Evolutionary conservation across 306 rosid species (phyloP).

Genomic region (Mucuna pruriens): DNA sequence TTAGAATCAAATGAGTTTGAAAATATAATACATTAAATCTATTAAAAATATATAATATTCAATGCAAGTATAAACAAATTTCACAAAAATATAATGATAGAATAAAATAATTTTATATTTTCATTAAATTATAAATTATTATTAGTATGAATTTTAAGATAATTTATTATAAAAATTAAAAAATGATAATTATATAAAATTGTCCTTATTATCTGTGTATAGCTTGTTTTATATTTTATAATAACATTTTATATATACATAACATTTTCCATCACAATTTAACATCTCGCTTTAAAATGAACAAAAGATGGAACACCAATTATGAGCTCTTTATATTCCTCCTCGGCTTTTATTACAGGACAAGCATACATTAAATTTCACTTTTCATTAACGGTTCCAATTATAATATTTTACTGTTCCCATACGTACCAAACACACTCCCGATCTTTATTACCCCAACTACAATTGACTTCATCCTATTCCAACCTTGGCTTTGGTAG

Average conservation of each 20-base stretch:
- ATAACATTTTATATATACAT: not conserved
- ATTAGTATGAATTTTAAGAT: no score
- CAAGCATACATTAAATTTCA: constrained; percentile 21
- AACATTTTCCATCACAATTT: not conserved
- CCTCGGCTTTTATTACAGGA: constrained; percentile 3
- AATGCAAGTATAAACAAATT: not conserved
- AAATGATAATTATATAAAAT: no score
- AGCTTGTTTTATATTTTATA: no score
- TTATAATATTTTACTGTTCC: constrained; percentile 3
- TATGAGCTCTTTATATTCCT: not conserved
- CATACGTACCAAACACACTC: constrained; percentile 36
- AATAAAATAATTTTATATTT: no score
- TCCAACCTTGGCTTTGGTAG: not conserved
- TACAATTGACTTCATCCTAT: not conserved
- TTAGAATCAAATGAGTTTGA: not conserved
- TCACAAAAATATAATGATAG: no score
- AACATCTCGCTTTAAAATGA: no score
- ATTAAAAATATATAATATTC: not conserved
- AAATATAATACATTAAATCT: not conserved
- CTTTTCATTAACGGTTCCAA: constrained; percentile 8
- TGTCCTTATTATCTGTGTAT: no score
- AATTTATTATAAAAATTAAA: no score
- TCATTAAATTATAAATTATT: no score
- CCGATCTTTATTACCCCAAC: not conserved
- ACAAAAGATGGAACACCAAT: constrained; percentile 9